Evolutionary conservation across 1,284 basidiomycete genomes (phyloP), one percentile per base, ranked within the genome.

Genomic region (Cryptococcus amylolentus): DNA sequence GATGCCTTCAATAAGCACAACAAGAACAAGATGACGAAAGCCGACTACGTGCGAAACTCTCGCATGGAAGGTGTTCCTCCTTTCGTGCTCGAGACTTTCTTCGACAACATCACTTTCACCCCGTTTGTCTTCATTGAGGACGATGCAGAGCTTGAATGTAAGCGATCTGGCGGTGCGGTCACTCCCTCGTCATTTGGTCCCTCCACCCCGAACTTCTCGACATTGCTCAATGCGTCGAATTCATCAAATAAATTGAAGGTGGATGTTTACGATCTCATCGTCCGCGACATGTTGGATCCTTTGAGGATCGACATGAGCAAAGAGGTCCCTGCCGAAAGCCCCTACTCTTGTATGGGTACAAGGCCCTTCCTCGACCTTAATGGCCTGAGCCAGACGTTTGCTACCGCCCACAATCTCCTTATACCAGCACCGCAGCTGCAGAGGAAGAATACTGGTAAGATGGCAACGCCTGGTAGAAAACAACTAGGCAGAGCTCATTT

Each of bases 1-100:
- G 95, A 98, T 72, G 89, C 88, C 1, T 98, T 98, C 81, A 98
- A 98, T 79, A 91, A 88, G 77, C 92, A 91, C 64, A 98, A 97
- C 78, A 97, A 91, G 78, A 87, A 87, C 61, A 98, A 98, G 80
- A 98, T 99, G 96, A 86, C 88, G 37, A 96, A 94, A 73, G 81
- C 84, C 2, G 93, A 95, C 69, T 97, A 97, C 70, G 81, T 96
- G 62, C 89, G 86, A 78, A 97, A 97, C 69, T 94, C 93, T 0
- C 81, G 84, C 51, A 82, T 95, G 60, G 88, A 91, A n/a, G 92
- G 92, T 12, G 84, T 96, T 18, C 81, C 85, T 16, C 82, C 85
- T 4, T 87, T 93, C 66, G 84, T 96, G 35, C 81, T 98, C 55
- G 92, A 95, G 71, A 94, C 89, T 64, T 92, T 95, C 70, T 98